Conservation (phyloP, 345 rosid genomes). For the Rhodomyrtus tomentosa region DNA sequence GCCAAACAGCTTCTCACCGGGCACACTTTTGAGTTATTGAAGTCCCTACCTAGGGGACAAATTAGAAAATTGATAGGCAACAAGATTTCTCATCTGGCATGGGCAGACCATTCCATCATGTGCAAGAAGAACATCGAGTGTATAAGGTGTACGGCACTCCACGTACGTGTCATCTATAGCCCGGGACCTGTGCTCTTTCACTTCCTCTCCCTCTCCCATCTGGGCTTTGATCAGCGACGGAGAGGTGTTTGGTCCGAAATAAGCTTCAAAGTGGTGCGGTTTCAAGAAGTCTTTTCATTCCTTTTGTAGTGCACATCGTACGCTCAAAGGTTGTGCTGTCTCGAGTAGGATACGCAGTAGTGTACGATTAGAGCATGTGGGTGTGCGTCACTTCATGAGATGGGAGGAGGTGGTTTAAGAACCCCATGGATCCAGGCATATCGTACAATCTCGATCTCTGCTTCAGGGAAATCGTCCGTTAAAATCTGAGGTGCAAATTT, state of each 20-base stretch:
- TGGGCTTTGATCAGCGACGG: background rate
- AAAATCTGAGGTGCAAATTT: background rate
- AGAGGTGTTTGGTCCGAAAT: background rate
- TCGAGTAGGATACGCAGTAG: background rate
- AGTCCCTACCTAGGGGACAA: background rate
- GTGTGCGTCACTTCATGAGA: background rate
- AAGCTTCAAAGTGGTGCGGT: background rate
- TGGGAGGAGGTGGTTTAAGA: background rate
- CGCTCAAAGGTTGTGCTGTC: background rate
- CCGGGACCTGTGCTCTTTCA: background rate
- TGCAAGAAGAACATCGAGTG: background rate
- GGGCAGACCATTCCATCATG: background rate
- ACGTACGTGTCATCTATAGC: background rate
- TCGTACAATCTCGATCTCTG: background rate
- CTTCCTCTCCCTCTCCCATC: background rate
- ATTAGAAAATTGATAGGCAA: background rate
- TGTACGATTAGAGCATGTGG: background rate
- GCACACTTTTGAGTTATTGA: background rate
- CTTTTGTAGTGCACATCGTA: background rate
- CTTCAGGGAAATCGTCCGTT: background rate
- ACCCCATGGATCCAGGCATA: background rate
- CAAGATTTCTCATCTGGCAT: background rate
- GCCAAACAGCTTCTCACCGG: background rate
- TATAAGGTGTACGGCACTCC: background rate
- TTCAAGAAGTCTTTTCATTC: background rate